Conservation (phyloP, 192 early-diverging fungal species). For the Fimicolochytrium jonesii region DNA sequence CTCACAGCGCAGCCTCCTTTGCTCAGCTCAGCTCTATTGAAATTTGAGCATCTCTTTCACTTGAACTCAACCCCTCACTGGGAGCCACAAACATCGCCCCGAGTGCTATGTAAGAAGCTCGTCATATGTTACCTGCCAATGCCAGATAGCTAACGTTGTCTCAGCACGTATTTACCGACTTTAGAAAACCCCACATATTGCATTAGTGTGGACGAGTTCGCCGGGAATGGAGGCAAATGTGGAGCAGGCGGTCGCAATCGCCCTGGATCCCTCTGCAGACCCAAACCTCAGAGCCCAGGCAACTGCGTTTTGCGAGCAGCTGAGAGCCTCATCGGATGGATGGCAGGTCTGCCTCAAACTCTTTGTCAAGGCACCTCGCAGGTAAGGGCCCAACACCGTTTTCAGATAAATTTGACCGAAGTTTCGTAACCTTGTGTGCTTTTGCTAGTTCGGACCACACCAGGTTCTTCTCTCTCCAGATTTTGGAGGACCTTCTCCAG, state of each 20-base stretch:
- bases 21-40: too few relatives aligned
- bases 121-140: too few relatives aligned
- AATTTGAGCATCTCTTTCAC: too few relatives aligned
- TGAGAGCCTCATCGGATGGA: slow-evolving; percentile 71
- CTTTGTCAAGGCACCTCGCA: slow-evolving; percentile 69
- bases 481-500: slow-evolving; percentile 67
- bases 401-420: slow-evolving; percentile 16
- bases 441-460: slow-evolving; percentile 60
- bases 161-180: too few relatives aligned
- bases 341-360: slow-evolving; percentile 83
- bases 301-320: slow-evolving; percentile 73
- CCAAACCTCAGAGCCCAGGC: slow-evolving; percentile 72
- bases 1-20: too few relatives aligned
- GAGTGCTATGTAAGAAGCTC: too few relatives aligned
- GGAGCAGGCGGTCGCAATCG: slow-evolving; percentile 37
- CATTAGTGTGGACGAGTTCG: too few relatives aligned
- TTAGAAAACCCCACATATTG: too few relatives aligned
- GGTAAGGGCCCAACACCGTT: slow-evolving; percentile 41
- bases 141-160: too few relatives aligned
- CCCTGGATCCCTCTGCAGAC: slow-evolving; percentile 68
- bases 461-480: slow-evolving; percentile 82
- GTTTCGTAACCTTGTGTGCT: slow-evolving; percentile 15
- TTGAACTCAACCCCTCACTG: too few relatives aligned
- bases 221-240: slow-evolving; percentile 26
- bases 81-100: too few relatives aligned